phyloP scores from a whole-genome alignment of 306 rosid species.

The Mucuna pruriens region DNA sequence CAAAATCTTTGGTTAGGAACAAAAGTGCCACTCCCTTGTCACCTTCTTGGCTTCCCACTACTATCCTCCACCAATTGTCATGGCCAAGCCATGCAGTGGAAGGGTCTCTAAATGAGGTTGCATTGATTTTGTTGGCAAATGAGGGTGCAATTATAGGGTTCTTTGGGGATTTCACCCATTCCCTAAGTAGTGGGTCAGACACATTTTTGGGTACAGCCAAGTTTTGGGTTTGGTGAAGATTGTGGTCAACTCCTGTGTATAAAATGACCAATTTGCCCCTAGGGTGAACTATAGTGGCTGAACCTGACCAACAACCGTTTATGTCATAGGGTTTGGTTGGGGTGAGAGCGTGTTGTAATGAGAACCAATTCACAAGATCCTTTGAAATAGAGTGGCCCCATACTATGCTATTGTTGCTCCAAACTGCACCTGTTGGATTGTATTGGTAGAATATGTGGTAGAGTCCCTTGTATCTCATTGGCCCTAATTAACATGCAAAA shows the following conservation, averaged over 20 bases:
- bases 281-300: slow-evolving; percentile 35
- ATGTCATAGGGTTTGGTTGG: slow-evolving; percentile 40
- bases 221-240: slow-evolving; percentile 39
- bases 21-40: slow-evolving; percentile 44
- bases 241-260: slow-evolving; percentile 40
- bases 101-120: slow-evolving; percentile 46
- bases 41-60: slow-evolving; percentile 47
- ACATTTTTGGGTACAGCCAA: slow-evolving; percentile 40
- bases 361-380: slow-evolving; percentile 48
- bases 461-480: slow-evolving; percentile 47
- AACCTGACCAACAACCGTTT: slow-evolving; percentile 48
- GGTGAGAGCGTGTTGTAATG: slow-evolving; percentile 32
- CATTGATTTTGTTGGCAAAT: slow-evolving; percentile 28
- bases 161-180: slow-evolving; percentile 43
- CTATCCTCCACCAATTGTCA: slow-evolving; percentile 53
- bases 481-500: slow-evolving; percentile 33
- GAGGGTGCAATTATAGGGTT: slow-evolving; percentile 38
- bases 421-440: slow-evolving; percentile 42
- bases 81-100: slow-evolving; percentile 50
- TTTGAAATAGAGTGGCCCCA: slow-evolving; percentile 52
- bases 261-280: slow-evolving; percentile 10
- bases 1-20: slow-evolving; percentile 54
- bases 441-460: slow-evolving; percentile 47
- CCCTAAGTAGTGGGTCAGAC: slow-evolving; percentile 48
- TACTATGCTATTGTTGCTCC: slow-evolving; percentile 29